A percentile compares a stretch with the other conserved stretches of the same genome.
phyloP scores from a whole-genome alignment of 176 grass and related monocot species.

The Aegilops umbellulata region DNA sequence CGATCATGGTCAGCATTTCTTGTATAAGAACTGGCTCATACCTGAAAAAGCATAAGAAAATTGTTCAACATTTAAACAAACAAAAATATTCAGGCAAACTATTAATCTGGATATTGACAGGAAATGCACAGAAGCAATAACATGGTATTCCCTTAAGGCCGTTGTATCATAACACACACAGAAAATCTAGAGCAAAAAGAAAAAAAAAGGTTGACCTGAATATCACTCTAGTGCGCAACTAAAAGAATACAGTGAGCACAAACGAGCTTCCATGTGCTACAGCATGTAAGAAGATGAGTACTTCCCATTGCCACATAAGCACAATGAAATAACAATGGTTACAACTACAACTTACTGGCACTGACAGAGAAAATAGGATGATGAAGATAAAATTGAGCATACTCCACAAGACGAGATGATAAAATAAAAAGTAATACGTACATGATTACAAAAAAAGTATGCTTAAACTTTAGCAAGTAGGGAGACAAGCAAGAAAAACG shows the following conservation, averaged over 20 bases:
- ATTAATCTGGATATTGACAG: conserved; percentile 6
- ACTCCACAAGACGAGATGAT: not conserved
- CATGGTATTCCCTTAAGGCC: not conserved
- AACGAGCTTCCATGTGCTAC: not conserved
- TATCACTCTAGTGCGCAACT: not conserved
- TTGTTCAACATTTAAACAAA: not conserved
- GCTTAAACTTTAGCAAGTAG: not conserved
- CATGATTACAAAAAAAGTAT: not conserved
- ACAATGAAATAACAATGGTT: not conserved
- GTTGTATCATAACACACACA: not conserved
- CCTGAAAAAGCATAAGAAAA: conserved; percentile 46
- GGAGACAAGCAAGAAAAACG: not conserved
- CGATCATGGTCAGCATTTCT: conserved; percentile 84
- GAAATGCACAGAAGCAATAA: conserved; percentile 10
- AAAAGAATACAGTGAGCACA: not conserved
- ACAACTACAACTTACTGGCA: not conserved
- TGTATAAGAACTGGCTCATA: conserved; percentile 81
- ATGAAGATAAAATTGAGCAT: not conserved
- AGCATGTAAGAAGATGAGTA: not conserved
- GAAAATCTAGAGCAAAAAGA: not conserved
- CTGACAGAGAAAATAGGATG: not conserved
- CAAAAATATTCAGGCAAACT: conserved; percentile 3
- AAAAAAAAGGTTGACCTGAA: not conserved
- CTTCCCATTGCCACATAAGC: not conserved
- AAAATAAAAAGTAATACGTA: conserved; percentile 2